Evolutionary conservation across 345 rosid genomes (phyloP).

Genomic region (Eucalyptus pauciflora): DNA sequence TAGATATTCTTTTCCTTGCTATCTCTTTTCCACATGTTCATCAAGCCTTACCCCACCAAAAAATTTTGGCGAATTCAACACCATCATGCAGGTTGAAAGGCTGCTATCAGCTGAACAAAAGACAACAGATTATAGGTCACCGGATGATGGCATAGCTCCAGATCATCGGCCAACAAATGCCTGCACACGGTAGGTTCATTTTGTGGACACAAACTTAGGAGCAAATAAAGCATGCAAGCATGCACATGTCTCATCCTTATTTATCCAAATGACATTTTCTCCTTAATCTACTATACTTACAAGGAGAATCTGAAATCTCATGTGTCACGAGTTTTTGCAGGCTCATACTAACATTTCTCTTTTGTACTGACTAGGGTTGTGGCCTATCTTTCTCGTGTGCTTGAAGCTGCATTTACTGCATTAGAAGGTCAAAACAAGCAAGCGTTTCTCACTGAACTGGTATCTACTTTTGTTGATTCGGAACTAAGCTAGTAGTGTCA

Average conservation of each 20-base stretch:
- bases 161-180: slow-evolving; percentile 98
- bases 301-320: background rate
- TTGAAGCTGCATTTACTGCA: slow-evolving; percentile 92
- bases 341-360: background rate
- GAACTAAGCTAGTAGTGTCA: background rate
- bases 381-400: slow-evolving; percentile 95
- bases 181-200: slow-evolving; percentile 61
- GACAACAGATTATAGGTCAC: slow-evolving; percentile 83
- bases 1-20: background rate
- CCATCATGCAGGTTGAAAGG: slow-evolving; percentile 61
- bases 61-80: background rate
- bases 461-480: slow-evolving; percentile 10
- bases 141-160: slow-evolving; percentile 90
- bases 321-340: background rate
- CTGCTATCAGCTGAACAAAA: slow-evolving; percentile 90
- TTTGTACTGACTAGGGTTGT: slow-evolving; percentile 53
- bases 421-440: slow-evolving; percentile 97
- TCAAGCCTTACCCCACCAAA: background rate
- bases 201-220: background rate
- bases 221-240: background rate
- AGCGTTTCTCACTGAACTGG: slow-evolving; percentile 95
- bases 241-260: background rate
- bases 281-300: background rate
- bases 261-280: background rate
- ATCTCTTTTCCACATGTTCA: background rate